These are phyloP conservation scores for Adansonia digitata DNA, from an alignment of 345 rosid genomes.

Conservation along the genomic window DNA sequence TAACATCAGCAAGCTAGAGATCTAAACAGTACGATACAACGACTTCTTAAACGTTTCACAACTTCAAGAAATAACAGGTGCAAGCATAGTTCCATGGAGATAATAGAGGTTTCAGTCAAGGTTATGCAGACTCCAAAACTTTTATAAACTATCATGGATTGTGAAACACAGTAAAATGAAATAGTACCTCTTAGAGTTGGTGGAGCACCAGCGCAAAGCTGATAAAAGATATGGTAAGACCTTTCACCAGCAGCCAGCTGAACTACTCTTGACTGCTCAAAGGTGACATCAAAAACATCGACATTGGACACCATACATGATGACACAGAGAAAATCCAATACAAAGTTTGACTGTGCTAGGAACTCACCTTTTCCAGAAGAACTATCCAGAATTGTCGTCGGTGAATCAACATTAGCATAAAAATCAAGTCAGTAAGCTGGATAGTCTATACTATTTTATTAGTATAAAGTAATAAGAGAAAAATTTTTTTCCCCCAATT, in stretches of 20 bases:
- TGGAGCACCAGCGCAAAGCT: conserved; percentile 94
- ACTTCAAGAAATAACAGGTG: background rate
- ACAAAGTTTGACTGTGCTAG: conserved; percentile 18
- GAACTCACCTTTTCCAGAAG: conserved; percentile 87
- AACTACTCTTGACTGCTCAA: conserved; percentile 90
- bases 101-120: background rate
- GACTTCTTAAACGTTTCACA: background rate
- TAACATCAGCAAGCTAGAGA: background rate
- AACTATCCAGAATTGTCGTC: conserved; percentile 39
- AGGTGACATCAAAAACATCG: conserved; percentile 17
- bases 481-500: background rate
- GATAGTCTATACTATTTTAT: background rate
- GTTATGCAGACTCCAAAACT: conserved; percentile 7
- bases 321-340: conserved; percentile 12
- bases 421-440: conserved; percentile 24
- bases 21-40: background rate
- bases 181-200: conserved; percentile 70
- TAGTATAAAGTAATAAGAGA: conserved; percentile 9
- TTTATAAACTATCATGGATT: conserved; percentile 5
- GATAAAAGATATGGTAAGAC: conserved; percentile 87
- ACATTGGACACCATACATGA: conserved; percentile 26
- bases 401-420: conserved; percentile 16
- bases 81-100: background rate
- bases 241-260: conserved; percentile 84
- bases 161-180: background rate